Evolutionary conservation across 2,329 filamentous ascomycete species (phyloP).

Genomic region (Alternaria infectoria): DNA sequence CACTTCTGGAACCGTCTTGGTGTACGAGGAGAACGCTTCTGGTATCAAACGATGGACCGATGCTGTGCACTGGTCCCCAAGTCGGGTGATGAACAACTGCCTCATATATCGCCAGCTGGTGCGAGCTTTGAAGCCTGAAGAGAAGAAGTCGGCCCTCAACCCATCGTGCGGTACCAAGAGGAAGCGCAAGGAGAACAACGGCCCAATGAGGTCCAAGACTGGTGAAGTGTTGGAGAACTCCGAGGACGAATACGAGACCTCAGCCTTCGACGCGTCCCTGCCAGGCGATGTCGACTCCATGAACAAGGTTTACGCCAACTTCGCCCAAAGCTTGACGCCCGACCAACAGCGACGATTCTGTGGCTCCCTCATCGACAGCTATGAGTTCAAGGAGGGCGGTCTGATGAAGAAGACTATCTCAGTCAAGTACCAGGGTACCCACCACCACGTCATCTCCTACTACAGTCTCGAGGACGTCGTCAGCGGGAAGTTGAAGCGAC

Average conservation of each 20-base stretch:
- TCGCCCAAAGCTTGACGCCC: conserved; percentile 48
- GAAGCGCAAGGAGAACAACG: conserved; percentile 43
- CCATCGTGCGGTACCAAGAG: conserved; percentile 46
- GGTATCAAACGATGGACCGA: conserved; percentile 96
- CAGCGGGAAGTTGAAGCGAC: conserved; percentile 43
- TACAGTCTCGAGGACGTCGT: conserved; percentile 82
- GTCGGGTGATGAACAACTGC: conserved; percentile 82
- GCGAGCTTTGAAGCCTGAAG: conserved; percentile 44
- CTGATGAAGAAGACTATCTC: conserved; percentile 94
- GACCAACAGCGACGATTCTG: conserved; percentile 68
- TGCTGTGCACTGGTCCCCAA: conserved; percentile 88
- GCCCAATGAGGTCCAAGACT: conserved; percentile 34
- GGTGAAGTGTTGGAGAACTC: conserved; percentile 39
- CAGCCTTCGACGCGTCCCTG: conserved; percentile 26
- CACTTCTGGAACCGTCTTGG: conserved; percentile 83
- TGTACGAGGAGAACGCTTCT: conserved; percentile 89
- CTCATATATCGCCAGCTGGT: conserved; percentile 81
- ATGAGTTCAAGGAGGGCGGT: conserved; percentile 81
- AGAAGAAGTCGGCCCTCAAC: conserved; percentile 46
- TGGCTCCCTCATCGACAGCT: conserved; percentile 87
- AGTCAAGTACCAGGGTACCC: conserved; percentile 73
- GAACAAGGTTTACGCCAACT: conserved; percentile 46
- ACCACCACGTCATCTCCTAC: conserved; percentile 88
- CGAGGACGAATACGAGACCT: conserved; percentile 45
- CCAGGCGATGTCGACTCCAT: conserved; percentile 32